phyloP scores from a whole-genome alignment of 139 green algal species.

The Zygnema cylindricum region DNA sequence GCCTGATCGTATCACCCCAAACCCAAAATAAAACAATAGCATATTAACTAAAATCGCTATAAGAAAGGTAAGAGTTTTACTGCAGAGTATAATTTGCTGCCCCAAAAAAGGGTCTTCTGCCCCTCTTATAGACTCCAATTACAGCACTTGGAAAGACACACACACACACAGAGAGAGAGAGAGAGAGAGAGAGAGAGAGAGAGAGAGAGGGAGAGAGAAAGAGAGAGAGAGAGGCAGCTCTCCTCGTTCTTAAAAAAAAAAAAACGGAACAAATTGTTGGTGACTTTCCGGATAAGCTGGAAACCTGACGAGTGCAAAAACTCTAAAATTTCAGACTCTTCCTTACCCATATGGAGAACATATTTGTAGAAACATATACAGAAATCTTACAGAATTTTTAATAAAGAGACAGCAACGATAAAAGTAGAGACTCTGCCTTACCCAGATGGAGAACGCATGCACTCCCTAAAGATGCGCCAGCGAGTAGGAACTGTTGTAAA shows the following conservation, averaged over 20 bases:
- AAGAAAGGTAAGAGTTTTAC: too few relatives aligned
- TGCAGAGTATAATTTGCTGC: too few relatives aligned
- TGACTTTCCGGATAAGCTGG: background rate
- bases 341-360: background rate
- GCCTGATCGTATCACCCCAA: background rate
- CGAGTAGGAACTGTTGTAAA: background rate
- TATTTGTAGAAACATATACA: background rate
- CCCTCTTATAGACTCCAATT: too few relatives aligned
- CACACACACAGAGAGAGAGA: background rate
- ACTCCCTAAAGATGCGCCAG: background rate
- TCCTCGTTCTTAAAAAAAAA: too few relatives aligned
- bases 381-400: background rate
- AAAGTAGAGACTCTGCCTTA: background rate
- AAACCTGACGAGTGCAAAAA: background rate
- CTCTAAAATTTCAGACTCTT: background rate
- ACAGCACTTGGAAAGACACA: background rate
- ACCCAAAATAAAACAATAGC: background rate
- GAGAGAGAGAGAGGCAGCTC: too few relatives aligned
- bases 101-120: too few relatives aligned
- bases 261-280: too few relatives aligned
- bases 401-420: too few relatives aligned
- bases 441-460: background rate
- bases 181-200: too few relatives aligned
- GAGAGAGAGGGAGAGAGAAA: too few relatives aligned
- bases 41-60: too few relatives aligned